These are phyloP conservation scores for Talaromyces borbonicus DNA, from an alignment of 495 filamentous ascomycete genomes.

Conservation along the genomic window DNA sequence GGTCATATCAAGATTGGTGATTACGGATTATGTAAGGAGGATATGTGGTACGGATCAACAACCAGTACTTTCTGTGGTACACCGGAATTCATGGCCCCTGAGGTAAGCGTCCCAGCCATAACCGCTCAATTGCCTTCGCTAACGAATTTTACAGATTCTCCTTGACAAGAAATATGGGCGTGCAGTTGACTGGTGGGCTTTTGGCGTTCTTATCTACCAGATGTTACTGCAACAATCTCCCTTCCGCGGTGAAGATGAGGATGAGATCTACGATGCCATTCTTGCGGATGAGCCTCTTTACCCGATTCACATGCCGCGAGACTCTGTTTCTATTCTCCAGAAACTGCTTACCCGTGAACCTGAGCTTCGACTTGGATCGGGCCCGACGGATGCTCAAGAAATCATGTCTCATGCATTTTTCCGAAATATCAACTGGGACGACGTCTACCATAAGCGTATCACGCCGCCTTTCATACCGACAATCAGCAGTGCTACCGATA, in stretches of 20 bases:
- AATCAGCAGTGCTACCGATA: slow-evolving; percentile 88
- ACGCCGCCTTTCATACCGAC: slow-evolving; percentile 79
- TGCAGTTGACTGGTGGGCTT: slow-evolving; percentile 99
- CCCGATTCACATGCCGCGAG: slow-evolving; percentile 97
- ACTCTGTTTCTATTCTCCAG: slow-evolving; percentile 95
- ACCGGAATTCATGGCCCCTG: slow-evolving; percentile 98
- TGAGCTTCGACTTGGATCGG: slow-evolving; percentile 82
- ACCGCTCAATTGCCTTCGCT: slow-evolving; percentile 13
- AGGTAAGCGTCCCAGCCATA: slow-evolving; percentile 46
- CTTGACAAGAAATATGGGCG: slow-evolving; percentile 98
- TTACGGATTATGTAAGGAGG: slow-evolving; percentile 98
- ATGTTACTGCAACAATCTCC: slow-evolving; percentile 99
- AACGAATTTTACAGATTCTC: slow-evolving; percentile 59
- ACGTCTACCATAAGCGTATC: slow-evolving; percentile 90
- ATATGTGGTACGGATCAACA: slow-evolving; percentile 97
- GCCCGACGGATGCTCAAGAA: slow-evolving; percentile 96
- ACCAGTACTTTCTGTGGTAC: slow-evolving; percentile 99
- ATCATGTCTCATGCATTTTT: slow-evolving; percentile 99
- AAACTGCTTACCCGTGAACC: slow-evolving; percentile 95
- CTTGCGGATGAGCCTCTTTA: slow-evolving; percentile 96
- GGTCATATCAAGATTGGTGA: slow-evolving; percentile 98
- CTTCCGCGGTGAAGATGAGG: slow-evolving; percentile 97
- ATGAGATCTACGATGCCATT: slow-evolving; percentile 99
- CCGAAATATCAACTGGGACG: slow-evolving; percentile 95
- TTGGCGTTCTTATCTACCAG: slow-evolving; percentile 98